These are phyloP conservation scores for Brassica balearica DNA, from an alignment of 441 rosid genomes.

Conservation along the genomic window DNA sequence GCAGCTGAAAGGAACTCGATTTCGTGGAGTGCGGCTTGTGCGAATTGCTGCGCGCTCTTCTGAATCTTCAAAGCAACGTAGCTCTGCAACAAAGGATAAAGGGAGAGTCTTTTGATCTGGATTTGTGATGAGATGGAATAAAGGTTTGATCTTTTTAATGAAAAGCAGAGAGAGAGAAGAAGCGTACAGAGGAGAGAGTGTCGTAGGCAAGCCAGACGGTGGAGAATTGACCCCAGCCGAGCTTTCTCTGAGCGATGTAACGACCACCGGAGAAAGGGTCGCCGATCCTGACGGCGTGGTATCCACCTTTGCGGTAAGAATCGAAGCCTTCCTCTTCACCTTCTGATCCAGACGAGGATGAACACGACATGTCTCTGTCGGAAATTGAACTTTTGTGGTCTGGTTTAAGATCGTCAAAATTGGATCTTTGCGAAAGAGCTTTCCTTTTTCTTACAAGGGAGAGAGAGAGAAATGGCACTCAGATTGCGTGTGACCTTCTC, in stretches of 20 bases:
- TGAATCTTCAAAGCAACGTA: slow-evolving; percentile 97
- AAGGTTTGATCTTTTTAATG: not conserved
- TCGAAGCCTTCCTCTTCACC: slow-evolving; percentile 92
- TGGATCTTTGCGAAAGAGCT: slow-evolving; percentile 38
- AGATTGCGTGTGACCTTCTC: slow-evolving; percentile 50
- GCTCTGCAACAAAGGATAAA: slow-evolving; percentile 47
- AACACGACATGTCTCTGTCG: slow-evolving; percentile 67
- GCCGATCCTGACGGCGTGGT: slow-evolving; percentile 93
- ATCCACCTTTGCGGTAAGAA: slow-evolving; percentile 93
- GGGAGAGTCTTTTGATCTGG: slow-evolving; percentile 32
- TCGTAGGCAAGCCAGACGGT: slow-evolving; percentile 99
- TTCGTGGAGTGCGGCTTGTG: slow-evolving; percentile 97
- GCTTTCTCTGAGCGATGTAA: slow-evolving; percentile 91
- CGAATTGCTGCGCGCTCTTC: slow-evolving; percentile 95
- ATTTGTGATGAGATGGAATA: not conserved
- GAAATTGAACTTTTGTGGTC: not conserved
- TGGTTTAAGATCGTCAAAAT: slow-evolving; percentile 21
- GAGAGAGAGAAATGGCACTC: slow-evolving; percentile 33
- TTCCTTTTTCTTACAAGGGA: slow-evolving; percentile 30
- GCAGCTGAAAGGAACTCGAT: slow-evolving; percentile 78
- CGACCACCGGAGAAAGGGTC: slow-evolving; percentile 89
- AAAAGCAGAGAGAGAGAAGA: slow-evolving; percentile 12
- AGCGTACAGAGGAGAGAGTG: slow-evolving; percentile 50
- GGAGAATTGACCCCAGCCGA: slow-evolving; percentile 99
- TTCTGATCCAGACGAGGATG: slow-evolving; percentile 94